Base-by-base conservation (phyloP, 768 basidiomycete genomes). In the Suillus plorans region DNA sequence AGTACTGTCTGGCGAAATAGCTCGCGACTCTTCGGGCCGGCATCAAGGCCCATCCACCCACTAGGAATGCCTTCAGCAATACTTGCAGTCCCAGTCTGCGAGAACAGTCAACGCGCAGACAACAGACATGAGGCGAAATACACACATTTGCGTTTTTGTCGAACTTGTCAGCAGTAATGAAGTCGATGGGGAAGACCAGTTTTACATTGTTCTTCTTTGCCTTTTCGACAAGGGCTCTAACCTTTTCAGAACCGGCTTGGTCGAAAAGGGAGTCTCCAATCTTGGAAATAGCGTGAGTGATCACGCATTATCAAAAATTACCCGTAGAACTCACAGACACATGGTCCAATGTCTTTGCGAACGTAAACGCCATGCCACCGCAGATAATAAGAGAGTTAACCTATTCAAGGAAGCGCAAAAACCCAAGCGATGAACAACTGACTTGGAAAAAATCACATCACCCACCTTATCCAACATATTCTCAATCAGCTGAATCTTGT, bases 361-460 rank as follows among this genome's bases (percentile, higher is more conserved):
- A 99, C 64, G 97, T 99, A 81, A 97, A 99, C 42, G 94, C 93
- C 97, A 99, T 99, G 36, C 97, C 97, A 73, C 97, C 97, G 68
- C 94, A 92, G 70, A 99, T 92, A 76, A 99, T 98, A 69, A 99
- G 82, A 28, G 91, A 92, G 80, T 99, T 83, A 79, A 99, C 97
- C 92, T 95, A 67, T 10, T 57, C 57, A 12, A 61, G 45, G 44
- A 31, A 61, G 39, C 6, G 18, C 22, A 12, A 65, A 60, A 60
- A 52, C 34, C 41, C 42, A 37, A 55, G 22, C 25, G 9, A 44
- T 18, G 25, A 37, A 53, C 12, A 13, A 37, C 47, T 28, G 58
- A 59, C 47, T 60, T 22, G 67, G 36, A 25, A 16, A 45, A 14
- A 6, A 47, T 37, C 25, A 42, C 25, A 39, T 28, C 31, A 64